Conservation (phyloP, 352 stramenopile species). For the Pythium dissotocum region DNA sequence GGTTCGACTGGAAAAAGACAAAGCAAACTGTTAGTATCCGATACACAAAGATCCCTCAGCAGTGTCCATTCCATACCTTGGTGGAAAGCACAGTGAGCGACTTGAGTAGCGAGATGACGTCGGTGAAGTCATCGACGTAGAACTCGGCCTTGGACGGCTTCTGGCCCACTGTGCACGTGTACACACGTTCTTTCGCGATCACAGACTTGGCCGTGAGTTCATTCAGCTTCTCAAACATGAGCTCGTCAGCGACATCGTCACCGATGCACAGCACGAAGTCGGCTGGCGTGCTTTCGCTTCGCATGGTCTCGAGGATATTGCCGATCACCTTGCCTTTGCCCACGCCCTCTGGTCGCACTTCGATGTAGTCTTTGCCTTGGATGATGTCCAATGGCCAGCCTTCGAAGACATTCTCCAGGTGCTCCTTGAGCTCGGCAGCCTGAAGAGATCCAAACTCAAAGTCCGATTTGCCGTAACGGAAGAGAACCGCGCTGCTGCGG, state of each 20-base stretch:
- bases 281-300: slow-evolving; percentile 58
- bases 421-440: slow-evolving; percentile 96
- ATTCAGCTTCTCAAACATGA: slow-evolving; percentile 92
- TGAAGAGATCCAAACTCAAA: slow-evolving; percentile 98
- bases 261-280: slow-evolving; percentile 98
- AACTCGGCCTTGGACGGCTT: slow-evolving; percentile 97
- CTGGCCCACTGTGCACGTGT: slow-evolving; percentile 97
- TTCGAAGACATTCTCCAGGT: slow-evolving; percentile 94
- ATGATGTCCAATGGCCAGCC: slow-evolving; percentile 78
- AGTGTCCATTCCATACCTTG: slow-evolving; percentile 42
- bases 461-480: slow-evolving; percentile 98
- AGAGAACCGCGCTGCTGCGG: slow-evolving; percentile 97
- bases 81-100: slow-evolving; percentile 72
- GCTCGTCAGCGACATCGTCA: slow-evolving; percentile 98
- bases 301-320: slow-evolving; percentile 88
- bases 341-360: slow-evolving; percentile 96
- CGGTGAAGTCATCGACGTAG: slow-evolving; percentile 95
- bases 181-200: slow-evolving; percentile 78
- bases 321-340: slow-evolving; percentile 96
- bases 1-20: slow-evolving; percentile 52
- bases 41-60: background rate
- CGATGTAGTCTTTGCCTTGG: slow-evolving; percentile 96
- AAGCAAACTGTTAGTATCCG: background rate
- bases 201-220: slow-evolving; percentile 42
- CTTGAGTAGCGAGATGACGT: slow-evolving; percentile 93